These are phyloP conservation scores for Casaregolazyma lundiana DNA, from an alignment of 1,139 yeast genomes.

Conservation along the genomic window DNA sequence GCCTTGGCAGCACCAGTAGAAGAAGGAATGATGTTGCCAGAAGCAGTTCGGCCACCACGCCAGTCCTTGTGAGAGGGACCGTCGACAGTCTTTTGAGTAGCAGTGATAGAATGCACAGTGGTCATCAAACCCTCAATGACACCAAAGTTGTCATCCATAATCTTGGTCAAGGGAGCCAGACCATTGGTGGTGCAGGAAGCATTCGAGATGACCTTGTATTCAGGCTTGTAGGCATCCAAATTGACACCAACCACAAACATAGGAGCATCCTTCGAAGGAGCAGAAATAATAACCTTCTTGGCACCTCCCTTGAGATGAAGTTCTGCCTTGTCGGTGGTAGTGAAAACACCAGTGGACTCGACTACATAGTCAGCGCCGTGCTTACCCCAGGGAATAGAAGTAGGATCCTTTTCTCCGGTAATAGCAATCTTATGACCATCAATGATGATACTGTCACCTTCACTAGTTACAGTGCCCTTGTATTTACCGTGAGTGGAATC, in stretches of 20 bases:
- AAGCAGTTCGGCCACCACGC: conserved; percentile 93
- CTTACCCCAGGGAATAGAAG: conserved; percentile 77
- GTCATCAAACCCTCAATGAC: conserved; percentile 87
- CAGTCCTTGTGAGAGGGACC: conserved; percentile 93
- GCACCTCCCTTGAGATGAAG: conserved; percentile 83
- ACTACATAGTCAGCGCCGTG: conserved; percentile 72
- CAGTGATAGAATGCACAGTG: conserved; percentile 86
- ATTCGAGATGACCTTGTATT: conserved; percentile 69
- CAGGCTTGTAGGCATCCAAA: conserved; percentile 65
- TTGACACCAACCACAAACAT: conserved; percentile 86
- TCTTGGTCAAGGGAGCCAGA: conserved; percentile 84
- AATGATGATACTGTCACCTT: conserved; percentile 55
- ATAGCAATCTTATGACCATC: conserved; percentile 66
- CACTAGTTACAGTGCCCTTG: conserved; percentile 61
- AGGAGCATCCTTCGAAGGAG: conserved; percentile 85
- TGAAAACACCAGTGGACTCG: conserved; percentile 89
- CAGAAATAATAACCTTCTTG: conserved; percentile 84
- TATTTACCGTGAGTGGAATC: conserved; percentile 81
- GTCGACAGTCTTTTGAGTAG: conserved; percentile 87
- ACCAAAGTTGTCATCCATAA: conserved; percentile 73
- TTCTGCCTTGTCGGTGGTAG: conserved; percentile 70
- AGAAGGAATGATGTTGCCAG: conserved; percentile 85
- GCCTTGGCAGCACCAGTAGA: conserved; percentile 94
- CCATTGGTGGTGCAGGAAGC: conserved; percentile 92
- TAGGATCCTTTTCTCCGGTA: conserved; percentile 75